These are phyloP conservation scores for Carex parvula DNA, from an alignment of 176 grass and related monocot genomes.

Conservation along the genomic window DNA sequence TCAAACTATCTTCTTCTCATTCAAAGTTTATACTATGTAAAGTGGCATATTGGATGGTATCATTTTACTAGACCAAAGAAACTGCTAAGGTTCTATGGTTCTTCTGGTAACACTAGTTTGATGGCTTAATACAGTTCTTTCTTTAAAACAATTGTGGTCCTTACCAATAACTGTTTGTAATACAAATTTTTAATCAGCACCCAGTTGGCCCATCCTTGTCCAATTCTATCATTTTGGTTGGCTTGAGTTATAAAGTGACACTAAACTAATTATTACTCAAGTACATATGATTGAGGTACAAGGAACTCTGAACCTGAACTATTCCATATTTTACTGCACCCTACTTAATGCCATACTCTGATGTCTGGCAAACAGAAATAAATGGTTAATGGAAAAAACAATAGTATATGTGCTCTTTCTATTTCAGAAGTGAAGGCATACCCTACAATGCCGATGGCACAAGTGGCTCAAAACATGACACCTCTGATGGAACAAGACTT, in stretches of 20 bases:
- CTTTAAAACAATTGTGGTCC: neutral
- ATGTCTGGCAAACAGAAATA: constrained; percentile 2
- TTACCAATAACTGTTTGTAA: neutral
- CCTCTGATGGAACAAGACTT: constrained; percentile 58
- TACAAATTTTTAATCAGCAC: neutral
- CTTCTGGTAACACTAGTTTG: neutral
- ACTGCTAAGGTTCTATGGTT: neutral
- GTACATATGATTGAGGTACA: neutral
- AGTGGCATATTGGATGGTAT: neutral
- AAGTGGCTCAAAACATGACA: constrained; percentile 52
- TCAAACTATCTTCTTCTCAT: too few species aligned
- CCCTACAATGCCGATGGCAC: constrained; percentile 46
- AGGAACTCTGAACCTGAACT: neutral
- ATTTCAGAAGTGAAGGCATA: constrained; percentile 55
- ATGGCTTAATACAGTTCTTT: neutral
- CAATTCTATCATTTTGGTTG: neutral
- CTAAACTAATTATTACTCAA: neutral
- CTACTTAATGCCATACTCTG: neutral
- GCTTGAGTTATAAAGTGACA: constrained; percentile 6
- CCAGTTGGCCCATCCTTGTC: neutral
- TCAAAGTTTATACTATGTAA: neutral
- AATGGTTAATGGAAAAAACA: neutral
- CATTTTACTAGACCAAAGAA: neutral
- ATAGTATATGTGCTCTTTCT: neutral
- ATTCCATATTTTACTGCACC: neutral